Conservation (phyloP, 2,329 filamentous ascomycete genomes). For the Emericellopsis atlantica region DNA sequence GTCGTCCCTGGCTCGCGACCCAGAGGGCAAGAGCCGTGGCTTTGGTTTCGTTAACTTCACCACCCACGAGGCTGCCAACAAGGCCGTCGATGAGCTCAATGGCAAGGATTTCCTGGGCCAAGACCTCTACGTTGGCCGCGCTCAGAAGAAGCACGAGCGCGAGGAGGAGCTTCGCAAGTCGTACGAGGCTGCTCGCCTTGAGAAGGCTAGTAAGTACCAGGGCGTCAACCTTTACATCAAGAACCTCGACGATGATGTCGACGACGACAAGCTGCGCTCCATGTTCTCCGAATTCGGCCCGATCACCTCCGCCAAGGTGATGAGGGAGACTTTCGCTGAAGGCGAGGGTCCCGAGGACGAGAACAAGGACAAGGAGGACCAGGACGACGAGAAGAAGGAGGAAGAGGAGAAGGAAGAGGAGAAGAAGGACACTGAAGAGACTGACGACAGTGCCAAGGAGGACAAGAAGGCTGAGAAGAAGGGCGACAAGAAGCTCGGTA, state of each 20-base stretch:
- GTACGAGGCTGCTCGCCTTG: constrained; percentile 91
- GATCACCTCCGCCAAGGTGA: constrained; percentile 98
- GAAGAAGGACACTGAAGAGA: constrained; percentile 32
- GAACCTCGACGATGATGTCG: constrained; percentile 93
- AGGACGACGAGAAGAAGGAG: constrained; percentile 36
- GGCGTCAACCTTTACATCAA: constrained; percentile 99
- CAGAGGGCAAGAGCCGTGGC: constrained; percentile 84
- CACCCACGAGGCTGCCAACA: constrained; percentile 74
- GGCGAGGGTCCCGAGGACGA: constrained; percentile 43
- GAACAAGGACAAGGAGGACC: constrained; percentile 36
- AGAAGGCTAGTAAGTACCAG: constrained; percentile 99
- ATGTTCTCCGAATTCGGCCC: constrained; percentile 86
- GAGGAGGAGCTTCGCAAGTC: constrained; percentile 99
- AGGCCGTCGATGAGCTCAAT: constrained; percentile 86
- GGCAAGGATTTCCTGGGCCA: constrained; percentile 85
- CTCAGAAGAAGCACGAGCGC: constrained; percentile 99
- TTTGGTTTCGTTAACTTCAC: constrained; percentile 96
- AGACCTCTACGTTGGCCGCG: constrained; percentile 94
- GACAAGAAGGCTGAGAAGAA: constrained; percentile 49
- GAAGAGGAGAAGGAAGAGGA: constrained; percentile 27
- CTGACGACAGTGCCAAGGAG: constrained; percentile 33
- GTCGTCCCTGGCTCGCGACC: constrained; percentile 80
- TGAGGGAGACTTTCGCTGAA: constrained; percentile 66
- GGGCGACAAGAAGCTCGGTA: constrained; percentile 62
- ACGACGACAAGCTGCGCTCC: constrained; percentile 93